A percentile compares a stretch with the other conserved stretches of the same genome.
Evolutionary conservation across 768 basidiomycete species (phyloP).

Genomic region (Tricholoma saponaceum): DNA sequence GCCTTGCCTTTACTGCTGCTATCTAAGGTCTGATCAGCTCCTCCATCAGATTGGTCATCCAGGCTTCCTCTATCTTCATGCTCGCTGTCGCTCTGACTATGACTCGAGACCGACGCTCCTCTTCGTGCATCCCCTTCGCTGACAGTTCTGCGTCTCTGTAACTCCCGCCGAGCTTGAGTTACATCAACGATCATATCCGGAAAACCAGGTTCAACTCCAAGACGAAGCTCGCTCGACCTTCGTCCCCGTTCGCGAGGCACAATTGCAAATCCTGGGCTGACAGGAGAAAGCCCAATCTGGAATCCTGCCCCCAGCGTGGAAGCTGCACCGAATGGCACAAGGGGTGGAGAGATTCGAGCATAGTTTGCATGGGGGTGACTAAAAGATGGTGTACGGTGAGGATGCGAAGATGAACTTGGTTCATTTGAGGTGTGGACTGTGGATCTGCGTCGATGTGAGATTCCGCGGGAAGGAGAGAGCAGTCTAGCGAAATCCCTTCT

Average conservation of each 20-base stretch:
- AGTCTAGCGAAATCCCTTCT: neutral
- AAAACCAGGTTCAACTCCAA: constrained; percentile 11
- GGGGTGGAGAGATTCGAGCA: constrained; percentile 13
- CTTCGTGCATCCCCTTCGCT: constrained; percentile 45
- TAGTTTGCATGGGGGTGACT: neutral
- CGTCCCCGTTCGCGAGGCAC: constrained; percentile 51
- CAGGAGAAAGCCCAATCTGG: constrained; percentile 71
- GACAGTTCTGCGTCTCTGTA: constrained; percentile 40
- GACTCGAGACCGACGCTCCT: constrained; percentile 7
- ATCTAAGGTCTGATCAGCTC: neutral
- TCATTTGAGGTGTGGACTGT: neutral
- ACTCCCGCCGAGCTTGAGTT: constrained; percentile 14
- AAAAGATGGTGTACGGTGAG: neutral
- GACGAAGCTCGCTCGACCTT: constrained; percentile 32
- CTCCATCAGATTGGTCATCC: constrained; percentile 1
- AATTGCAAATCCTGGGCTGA: constrained; percentile 76
- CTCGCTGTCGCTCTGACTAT: constrained; percentile 1
- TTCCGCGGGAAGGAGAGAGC: neutral
- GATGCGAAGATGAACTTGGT: neutral
- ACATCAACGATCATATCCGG: constrained; percentile 27
- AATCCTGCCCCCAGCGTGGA: constrained; percentile 49
- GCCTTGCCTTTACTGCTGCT: constrained; percentile 6
- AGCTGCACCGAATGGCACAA: constrained; percentile 33
- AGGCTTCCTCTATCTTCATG: constrained; percentile 5
- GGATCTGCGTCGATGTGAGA: neutral